Base-by-base conservation (phyloP, 306 rosid genomes). In the Prunus campanulata region DNA sequence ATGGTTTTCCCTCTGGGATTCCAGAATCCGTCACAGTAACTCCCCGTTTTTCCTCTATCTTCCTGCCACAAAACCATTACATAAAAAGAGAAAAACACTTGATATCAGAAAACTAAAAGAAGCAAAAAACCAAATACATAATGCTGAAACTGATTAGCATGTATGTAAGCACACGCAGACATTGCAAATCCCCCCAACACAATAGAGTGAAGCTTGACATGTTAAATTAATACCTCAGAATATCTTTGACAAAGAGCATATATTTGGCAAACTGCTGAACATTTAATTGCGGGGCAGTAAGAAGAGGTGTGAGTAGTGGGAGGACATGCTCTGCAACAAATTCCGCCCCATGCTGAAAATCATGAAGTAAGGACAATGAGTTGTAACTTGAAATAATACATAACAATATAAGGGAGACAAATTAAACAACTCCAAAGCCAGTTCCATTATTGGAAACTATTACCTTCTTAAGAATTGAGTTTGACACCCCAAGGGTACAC, bases 401-500 rank as follows among this genome's bases (percentile, higher is more conserved):
- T 39, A 68, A 79, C 78, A 74, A 78, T 46, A 32, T 44, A 47
- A 20, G 51, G 79, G 60, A 65, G 66, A 77, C 16, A 24, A n/a
- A 75, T 25, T 68, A 74, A 63, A 49, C 66, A 22, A 35, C 42
- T 5, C 13, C 29, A 72, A 18, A 61, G 30, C 22, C 32, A 8
- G 16, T 57, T 24, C 50, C 65, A 27, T n/a, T 18, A 64, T 66
- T 27, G 42, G 61, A 19, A 22, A 73, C 25, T 5, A 49, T 56
- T 83, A 96, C 99, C 98, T 87, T 91, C 88, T 96, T 92, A 72
- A 86, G 91, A 79, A 96, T 87, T 70, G 99, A 88, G 80, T 89
- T 96, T 76, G 99, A 96, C 81, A 96, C 97, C 71, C 98, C 97
- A 70, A 96, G 98, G 49, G 99, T 92, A 77, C 99, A 96, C 99